Conservation (phyloP, 2,329 filamentous ascomycete species). For the Tetracladium maxilliforme region DNA sequence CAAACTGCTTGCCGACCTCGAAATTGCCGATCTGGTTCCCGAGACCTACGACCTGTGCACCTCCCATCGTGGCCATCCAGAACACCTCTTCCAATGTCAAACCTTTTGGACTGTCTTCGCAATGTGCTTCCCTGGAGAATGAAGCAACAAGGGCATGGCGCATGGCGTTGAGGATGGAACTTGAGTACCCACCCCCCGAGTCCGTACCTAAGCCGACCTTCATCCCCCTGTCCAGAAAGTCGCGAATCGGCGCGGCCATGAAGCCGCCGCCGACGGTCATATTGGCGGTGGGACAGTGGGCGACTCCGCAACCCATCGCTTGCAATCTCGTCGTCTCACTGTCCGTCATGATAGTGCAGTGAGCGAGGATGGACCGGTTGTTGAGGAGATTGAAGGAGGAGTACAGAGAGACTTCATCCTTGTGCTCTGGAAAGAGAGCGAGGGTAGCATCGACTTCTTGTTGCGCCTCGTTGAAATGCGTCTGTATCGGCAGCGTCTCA, state of each 20-base stretch:
- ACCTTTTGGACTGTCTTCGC: too few species aligned
- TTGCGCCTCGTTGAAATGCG: slow-evolving; percentile 51
- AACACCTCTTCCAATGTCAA: slow-evolving; percentile 1
- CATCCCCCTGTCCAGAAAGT: slow-evolving; percentile 39
- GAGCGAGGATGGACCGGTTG: slow-evolving; percentile 43
- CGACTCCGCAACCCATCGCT: slow-evolving; percentile 37
- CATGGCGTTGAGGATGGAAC: slow-evolving; percentile 42
- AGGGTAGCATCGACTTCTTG: slow-evolving; percentile 41
- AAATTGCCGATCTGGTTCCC: neutral
- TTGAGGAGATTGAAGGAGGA: slow-evolving; percentile 36
- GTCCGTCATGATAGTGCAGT: slow-evolving; percentile 47
- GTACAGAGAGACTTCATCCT: slow-evolving; percentile 45
- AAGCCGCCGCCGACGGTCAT: slow-evolving; percentile 47
- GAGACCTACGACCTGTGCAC: slow-evolving; percentile 1
- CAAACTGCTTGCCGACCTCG: neutral
- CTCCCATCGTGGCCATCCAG: slow-evolving; percentile 1
- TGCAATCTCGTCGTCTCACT: slow-evolving; percentile 34
- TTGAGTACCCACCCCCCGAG: slow-evolving; percentile 46
- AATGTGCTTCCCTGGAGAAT: too few species aligned
- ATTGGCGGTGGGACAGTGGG: slow-evolving; percentile 50
- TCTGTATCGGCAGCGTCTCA: slow-evolving; percentile 40
- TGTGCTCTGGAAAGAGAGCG: slow-evolving; percentile 37
- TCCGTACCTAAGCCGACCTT: slow-evolving; percentile 56
- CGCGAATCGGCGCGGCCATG: slow-evolving; percentile 43
- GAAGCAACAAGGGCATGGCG: slow-evolving; percentile 41